Conservation (phyloP, 208 protist genomes). For the Trypanosoma scelopori region DNA sequence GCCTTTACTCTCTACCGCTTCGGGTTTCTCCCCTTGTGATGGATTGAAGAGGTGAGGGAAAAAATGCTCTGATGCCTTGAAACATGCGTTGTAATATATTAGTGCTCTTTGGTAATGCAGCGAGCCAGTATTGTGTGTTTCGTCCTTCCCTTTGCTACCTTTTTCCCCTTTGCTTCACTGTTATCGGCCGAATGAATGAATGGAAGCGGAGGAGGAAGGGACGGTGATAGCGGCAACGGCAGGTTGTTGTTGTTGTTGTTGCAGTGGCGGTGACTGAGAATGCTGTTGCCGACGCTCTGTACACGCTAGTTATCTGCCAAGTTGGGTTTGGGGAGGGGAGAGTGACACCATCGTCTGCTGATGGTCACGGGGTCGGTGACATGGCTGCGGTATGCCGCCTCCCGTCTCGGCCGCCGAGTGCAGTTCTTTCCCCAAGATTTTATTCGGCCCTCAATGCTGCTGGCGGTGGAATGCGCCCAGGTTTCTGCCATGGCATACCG, state of each 20-base stretch:
- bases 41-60: background rate
- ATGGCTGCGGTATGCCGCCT: background rate
- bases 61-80: background rate
- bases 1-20: conserved; percentile 81
- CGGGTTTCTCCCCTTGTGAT: conserved; percentile 64
- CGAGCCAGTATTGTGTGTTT: too few relatives aligned
- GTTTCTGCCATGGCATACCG: conserved; percentile 38
- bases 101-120: too few relatives aligned
- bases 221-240: background rate
- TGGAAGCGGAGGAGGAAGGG: background rate
- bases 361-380: background rate
- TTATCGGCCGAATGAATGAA: too few relatives aligned
- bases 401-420: background rate
- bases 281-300: too few relatives aligned
- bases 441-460: conserved; percentile 19
- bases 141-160: too few relatives aligned
- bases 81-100: background rate
- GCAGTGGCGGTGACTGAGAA: background rate
- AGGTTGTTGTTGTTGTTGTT: too few relatives aligned
- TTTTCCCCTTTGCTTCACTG: too few relatives aligned
- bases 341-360: background rate
- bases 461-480: conserved; percentile 23
- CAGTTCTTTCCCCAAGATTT: conserved; percentile 3
- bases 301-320: too few relatives aligned
- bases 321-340: background rate